A percentile compares a stretch with the other conserved stretches of the same genome.
Conservation (phyloP, 139 green algal species). For the Picochlorum sp. region DNA sequence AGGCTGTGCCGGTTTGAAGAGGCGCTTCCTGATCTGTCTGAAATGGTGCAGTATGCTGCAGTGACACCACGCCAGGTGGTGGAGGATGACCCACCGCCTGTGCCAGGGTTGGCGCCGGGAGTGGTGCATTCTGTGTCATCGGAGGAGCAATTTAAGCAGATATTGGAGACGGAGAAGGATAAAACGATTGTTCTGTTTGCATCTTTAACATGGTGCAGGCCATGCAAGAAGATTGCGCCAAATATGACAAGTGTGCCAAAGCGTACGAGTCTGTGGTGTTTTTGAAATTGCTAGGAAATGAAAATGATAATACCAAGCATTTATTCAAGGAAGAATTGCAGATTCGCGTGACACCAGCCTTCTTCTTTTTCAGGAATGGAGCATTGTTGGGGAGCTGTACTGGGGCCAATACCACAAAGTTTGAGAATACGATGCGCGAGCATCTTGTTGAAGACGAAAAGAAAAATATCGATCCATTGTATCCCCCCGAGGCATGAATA, state of each 20-base stretch:
- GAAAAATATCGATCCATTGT: background rate
- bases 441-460: conserved; percentile 1
- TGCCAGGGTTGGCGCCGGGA: background rate
- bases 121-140: conserved; percentile 3
- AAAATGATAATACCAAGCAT: conserved; percentile 39
- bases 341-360: conserved; percentile 22
- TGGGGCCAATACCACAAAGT: conserved; percentile 8
- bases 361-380: conserved; percentile 27
- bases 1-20: conserved; percentile 43
- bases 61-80: background rate
- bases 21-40: conserved; percentile 25
- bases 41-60: background rate
- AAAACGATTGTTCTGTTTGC: conserved; percentile 36
- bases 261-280: conserved; percentile 35
- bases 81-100: background rate
- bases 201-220: conserved; percentile 39
- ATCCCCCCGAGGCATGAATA: background rate
- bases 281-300: conserved; percentile 44
- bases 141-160: conserved; percentile 22
- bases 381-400: conserved; percentile 8
- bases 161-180: conserved; percentile 20
- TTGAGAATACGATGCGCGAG: conserved; percentile 17
- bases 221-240: conserved; percentile 34
- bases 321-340: conserved; percentile 37
- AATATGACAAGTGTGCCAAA: conserved; percentile 32